Evolutionary conservation across 2,329 filamentous ascomycete species (phyloP), one percentile per base, ranked within the genome.

Genomic region (Gnomoniopsis sp.): DNA sequence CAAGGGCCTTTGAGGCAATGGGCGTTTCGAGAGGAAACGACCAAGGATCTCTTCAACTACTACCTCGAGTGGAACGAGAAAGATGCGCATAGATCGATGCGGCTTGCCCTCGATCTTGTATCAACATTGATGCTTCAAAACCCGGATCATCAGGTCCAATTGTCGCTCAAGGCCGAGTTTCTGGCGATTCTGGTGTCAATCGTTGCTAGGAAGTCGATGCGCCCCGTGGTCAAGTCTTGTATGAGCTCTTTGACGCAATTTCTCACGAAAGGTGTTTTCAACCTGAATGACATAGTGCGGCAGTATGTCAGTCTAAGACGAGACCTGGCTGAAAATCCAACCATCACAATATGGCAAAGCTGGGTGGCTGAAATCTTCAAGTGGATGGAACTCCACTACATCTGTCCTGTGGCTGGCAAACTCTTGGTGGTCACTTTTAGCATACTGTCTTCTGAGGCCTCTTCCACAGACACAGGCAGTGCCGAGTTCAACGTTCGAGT

Each of bases 11-110:
- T 87, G 34, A 72, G 68, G 49, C 63, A 66, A 11, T 84, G 83
- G 75, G 80, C 81, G 1, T 86, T 84, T 61, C 79, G 78, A 12
- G 70, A 76, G 61, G 67, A 73, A 33, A 78, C 81, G 3, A 77
- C 75, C 21, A 64, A 79, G 53, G 72, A 74, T 54, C 71, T 88
- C 23, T 86, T 87, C 71, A 74, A 81, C 55, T 87, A 86, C 66
- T 88, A 85, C 67, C 74, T 88, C 53, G 84, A 87, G 65, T 88
- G 85, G 84, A 87, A 86, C 65, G 85, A 88, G 65, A 83, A 82
- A 57, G 85, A 88, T 66, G 81, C 85, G 60, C 82, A 87, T 65
- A 77, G 85, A 12, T 85, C 85, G 38, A 83, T 88, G 81, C 82
- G 81, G 62, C 77, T 87, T 59, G 79, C 87, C 4, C 75, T 88